phyloP scores from a whole-genome alignment of 495 filamentous ascomycete species.

The Podospora sp. region DNA sequence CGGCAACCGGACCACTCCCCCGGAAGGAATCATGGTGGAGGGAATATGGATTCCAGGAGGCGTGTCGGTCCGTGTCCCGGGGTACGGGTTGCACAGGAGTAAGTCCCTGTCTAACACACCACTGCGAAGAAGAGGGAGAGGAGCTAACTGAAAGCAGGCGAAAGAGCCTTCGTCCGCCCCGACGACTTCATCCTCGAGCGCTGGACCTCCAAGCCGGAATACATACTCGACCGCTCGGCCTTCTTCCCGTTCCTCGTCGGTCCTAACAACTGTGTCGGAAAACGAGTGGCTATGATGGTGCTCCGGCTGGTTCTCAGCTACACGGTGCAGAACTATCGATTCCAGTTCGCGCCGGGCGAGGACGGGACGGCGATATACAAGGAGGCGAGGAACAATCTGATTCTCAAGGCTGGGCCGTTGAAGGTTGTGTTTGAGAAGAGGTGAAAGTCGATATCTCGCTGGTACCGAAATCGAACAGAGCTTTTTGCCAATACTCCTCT shows the following conservation, averaged over 20 bases:
- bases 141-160: too few relatives aligned
- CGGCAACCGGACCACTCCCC: constrained; percentile 47
- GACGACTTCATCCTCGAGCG: constrained; percentile 52
- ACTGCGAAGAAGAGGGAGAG: too few relatives aligned
- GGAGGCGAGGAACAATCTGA: constrained; percentile 20
- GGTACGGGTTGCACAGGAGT: constrained; percentile 43
- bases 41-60: constrained; percentile 49
- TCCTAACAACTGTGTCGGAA: constrained; percentile 35
- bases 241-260: constrained; percentile 56
- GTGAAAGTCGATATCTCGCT: too few relatives aligned
- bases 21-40: constrained; percentile 50
- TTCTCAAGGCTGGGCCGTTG: constrained; percentile 24
- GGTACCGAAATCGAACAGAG: too few relatives aligned
- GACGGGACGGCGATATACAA: constrained; percentile 25
- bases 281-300: constrained; percentile 36
- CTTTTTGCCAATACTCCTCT: too few relatives aligned
- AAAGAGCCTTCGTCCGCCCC: constrained; percentile 14
- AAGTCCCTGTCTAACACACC: too few relatives aligned
- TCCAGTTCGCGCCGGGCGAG: constrained; percentile 26
- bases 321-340: constrained; percentile 23
- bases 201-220: constrained; percentile 50
- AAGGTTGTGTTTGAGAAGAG: constrained; percentile 23
- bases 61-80: constrained; percentile 45
- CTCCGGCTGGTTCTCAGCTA: constrained; percentile 32
- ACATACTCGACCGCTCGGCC: constrained; percentile 48